Base-by-base conservation (phyloP, 2,329 filamentous ascomycete species). In the Talaromyces sp. region DNA sequence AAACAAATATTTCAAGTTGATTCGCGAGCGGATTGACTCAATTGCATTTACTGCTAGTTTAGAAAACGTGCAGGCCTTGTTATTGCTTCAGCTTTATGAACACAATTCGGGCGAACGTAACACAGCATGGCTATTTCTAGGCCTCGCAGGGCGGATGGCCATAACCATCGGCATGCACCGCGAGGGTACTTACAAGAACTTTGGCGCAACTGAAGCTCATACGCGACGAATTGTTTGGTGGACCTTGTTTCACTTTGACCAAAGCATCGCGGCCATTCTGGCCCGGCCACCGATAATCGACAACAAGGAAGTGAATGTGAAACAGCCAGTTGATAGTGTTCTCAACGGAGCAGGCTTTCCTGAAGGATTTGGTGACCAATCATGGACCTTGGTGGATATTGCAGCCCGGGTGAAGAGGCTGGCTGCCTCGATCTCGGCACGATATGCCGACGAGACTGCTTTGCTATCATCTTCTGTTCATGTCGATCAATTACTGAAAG, bases 101-200 rank as follows among this genome's bases (percentile, higher is more conserved):
- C 74, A 77, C 51, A 77, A 77, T 38, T 73, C 74, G 38, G 75
- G 75, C 58, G 75, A 77, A 55, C 65, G 75, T 7, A 77, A 77
- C 31, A 74, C 73, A 1, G 71, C 73, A 0, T 71, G 70, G 69
- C 64, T 69, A 27, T 52, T 72, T 54, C 64, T 66, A 26, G 70
- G 70, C 3, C 62, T 70, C n/a, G 69, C 70, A 17, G 65, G 68
- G 21, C 68, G 68, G 41, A 63, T 70, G 27, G 68, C 70, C 19
- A 65, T 71, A 38, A 66, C 69, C 10, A 62, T 71, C 19, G 70
- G 70, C n/a, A 66, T 72, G 46, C 70, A 72, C 55, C 65, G 64
- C 3, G 61, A 59, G 19, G 63, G 64, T 53, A 64, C 61, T 38
- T 60, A 66, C 35, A 63, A 66, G 0, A 68, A 68, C 0, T 75